Conservation (phyloP, 768 basidiomycete genomes). For the Agaricus sinodeliciosus region DNA sequence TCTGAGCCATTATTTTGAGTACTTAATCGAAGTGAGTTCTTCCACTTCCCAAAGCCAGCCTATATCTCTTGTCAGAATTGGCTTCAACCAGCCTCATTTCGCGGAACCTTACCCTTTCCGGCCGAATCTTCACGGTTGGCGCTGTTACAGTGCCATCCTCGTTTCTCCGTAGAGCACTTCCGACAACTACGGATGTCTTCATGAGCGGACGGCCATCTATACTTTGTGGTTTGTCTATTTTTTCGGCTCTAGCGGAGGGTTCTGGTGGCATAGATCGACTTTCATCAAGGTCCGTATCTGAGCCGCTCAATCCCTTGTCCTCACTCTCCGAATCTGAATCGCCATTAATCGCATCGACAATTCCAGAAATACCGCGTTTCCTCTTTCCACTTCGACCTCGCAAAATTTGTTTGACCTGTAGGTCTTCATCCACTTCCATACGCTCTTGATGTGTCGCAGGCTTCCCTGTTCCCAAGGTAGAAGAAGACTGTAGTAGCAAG, state of each 20-base stretch:
- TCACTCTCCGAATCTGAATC: slow-evolving; percentile 22
- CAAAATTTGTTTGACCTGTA: slow-evolving; percentile 45
- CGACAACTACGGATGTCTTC: slow-evolving; percentile 30
- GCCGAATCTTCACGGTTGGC: slow-evolving; percentile 43
- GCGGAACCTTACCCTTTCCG: slow-evolving; percentile 18
- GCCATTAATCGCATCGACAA: slow-evolving; percentile 31
- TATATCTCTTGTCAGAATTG: slow-evolving; percentile 18
- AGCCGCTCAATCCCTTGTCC: slow-evolving; percentile 18
- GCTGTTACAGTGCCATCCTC: slow-evolving; percentile 51
- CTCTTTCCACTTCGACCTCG: slow-evolving; percentile 41
- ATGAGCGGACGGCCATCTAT: slow-evolving; percentile 11
- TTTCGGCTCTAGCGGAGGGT: not conserved
- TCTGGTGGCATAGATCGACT: slow-evolving; percentile 6
- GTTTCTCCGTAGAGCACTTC: slow-evolving; percentile 62
- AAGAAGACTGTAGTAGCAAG: slow-evolving; percentile 66
- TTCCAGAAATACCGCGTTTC: slow-evolving; percentile 35
- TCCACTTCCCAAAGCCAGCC: slow-evolving; percentile 40
- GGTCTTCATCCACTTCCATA: slow-evolving; percentile 53
- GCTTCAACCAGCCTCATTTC: not conserved
- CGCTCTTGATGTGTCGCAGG: slow-evolving; percentile 52
- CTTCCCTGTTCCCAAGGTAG: slow-evolving; percentile 77
- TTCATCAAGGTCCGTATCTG: slow-evolving; percentile 10
- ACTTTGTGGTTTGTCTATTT: slow-evolving; percentile 9
- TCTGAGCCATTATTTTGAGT: slow-evolving; percentile 35
- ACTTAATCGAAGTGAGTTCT: not conserved